Base-by-base conservation (phyloP, 1,139 yeast genomes). In the Candida pseudoviswanathii region DNA sequence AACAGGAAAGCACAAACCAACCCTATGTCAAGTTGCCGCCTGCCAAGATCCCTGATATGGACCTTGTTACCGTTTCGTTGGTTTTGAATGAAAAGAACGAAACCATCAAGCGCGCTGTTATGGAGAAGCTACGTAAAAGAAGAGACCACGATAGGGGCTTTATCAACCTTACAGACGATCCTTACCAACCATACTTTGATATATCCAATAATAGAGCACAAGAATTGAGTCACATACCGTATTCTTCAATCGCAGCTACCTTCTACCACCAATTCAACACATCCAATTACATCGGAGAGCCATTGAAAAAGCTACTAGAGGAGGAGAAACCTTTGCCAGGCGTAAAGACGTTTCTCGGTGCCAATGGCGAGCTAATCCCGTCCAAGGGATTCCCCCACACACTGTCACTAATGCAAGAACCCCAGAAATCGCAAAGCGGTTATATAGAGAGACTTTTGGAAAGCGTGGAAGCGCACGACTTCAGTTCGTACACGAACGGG, bases 11-110 rank as follows among this genome's bases (percentile, higher is more conserved):
- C 11, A 61, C 78, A 3, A 78, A 79, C 44, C 96, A 88, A 62
- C 92, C 96, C 7, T 89, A 89, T 69, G 96, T 89, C 60, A 87
- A 89, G 57, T 70, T 90, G 41, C 96, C 97, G 8, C 87, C 95
- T 29, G 87, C 96, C 2, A 89, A 91, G 70, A 88, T 92, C 58
- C 97, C 98, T 9, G 97, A 92, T 67, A 80, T 92, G 80, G 96
- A 90, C 48, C 76, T 92, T 57, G 85, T 88, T 36, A 89, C 96
- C 4, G 92, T 92, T 25, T 89, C 89, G 46, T 79, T 83, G 47
- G 85, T 90, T 25, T 71, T 89, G 52, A 77, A 81, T 49, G 95
- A 86, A 54, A 90, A 91, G 69, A 87, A 90, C 56, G 84, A 80
- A 49, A 86, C 91, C 16, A 86, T 92, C 55, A 84, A 84, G 56